These are phyloP conservation scores for Chloropicon primus DNA, from an alignment of 139 green algal genomes.

Conservation along the genomic window DNA sequence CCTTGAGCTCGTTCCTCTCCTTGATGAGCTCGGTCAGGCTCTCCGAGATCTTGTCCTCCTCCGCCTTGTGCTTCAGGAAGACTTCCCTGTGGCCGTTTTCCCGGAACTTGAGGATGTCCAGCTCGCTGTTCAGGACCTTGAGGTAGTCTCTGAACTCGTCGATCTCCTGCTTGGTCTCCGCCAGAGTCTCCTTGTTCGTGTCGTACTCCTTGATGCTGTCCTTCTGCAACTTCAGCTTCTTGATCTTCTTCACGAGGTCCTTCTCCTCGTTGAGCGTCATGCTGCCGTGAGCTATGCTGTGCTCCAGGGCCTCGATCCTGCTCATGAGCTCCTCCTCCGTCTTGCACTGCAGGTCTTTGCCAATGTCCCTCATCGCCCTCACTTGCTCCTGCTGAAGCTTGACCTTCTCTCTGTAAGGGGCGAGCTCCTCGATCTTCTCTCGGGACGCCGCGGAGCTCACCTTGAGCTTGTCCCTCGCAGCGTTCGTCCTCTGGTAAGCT, in stretches of 20 bases:
- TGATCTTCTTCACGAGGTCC: constrained; percentile 33
- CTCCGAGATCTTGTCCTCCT: constrained; percentile 13
- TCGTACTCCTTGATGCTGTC: constrained; percentile 23
- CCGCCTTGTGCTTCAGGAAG: not conserved
- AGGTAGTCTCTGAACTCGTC: constrained; percentile 21
- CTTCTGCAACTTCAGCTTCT: constrained; percentile 29
- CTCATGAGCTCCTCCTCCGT: not conserved
- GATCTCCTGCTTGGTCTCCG: constrained; percentile 17
- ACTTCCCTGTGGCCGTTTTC: constrained; percentile 17
- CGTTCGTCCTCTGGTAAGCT: not conserved
- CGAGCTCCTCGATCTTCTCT: not conserved
- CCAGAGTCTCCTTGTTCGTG: constrained; percentile 1
- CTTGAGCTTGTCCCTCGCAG: not conserved
- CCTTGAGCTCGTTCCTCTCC: constrained; percentile 23
- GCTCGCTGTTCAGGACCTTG: constrained; percentile 26
- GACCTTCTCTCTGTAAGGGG: not conserved
- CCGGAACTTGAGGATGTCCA: constrained; percentile 35
- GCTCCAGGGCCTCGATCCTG: constrained; percentile 27
- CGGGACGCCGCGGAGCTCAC: not conserved
- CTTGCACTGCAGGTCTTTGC: not conserved
- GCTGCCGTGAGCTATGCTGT: constrained; percentile 31
- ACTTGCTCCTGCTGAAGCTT: not conserved
- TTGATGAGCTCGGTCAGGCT: constrained; percentile 29
- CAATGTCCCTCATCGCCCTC: not conserved
- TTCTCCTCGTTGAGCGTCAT: constrained; percentile 42